Percentiles rank a stretch among this genome's conserved stretches.
Evolutionary conservation across 148 eudicot species (phyloP).

Genomic region (Camellia granthamiana): DNA sequence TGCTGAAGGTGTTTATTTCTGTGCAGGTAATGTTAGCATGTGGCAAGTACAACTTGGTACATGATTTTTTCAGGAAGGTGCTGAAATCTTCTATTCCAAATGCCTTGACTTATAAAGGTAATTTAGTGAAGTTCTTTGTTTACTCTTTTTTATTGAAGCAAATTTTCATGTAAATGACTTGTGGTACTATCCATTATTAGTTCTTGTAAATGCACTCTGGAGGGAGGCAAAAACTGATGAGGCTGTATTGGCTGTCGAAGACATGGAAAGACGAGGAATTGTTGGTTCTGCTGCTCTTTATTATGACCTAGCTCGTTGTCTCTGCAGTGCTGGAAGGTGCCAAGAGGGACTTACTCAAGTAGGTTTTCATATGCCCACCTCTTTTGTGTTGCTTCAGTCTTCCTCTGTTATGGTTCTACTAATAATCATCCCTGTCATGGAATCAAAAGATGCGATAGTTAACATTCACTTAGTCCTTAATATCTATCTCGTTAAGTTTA

Average conservation of each 20-base stretch:
- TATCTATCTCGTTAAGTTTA: no score
- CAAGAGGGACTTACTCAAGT: conserved; percentile 82
- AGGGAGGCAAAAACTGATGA: conserved; percentile 82
- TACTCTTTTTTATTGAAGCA: background rate
- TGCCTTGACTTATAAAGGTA: conserved; percentile 92
- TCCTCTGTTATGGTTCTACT: background rate
- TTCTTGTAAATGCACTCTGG: conserved; percentile 79
- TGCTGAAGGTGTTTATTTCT: conserved; percentile 5
- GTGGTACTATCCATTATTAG: conserved; percentile 32
- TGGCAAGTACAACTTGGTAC: conserved; percentile 84
- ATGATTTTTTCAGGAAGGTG: conserved; percentile 65
- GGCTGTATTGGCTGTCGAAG: conserved; percentile 62
- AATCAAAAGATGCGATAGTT: background rate
- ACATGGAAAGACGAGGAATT: conserved; percentile 83
- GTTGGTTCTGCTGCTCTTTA: conserved; percentile 83
- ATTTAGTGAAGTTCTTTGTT: conserved; percentile 5
- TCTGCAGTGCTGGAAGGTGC: conserved; percentile 92
- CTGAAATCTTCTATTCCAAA: conserved; percentile 66
- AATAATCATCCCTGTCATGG: background rate
- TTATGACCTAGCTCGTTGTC: conserved; percentile 95
- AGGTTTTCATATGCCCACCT: conserved; percentile 15
- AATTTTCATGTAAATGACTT: conserved; percentile 4
- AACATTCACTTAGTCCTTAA: background rate
- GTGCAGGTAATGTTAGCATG: conserved; percentile 87
- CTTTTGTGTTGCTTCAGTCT: conserved; percentile 5